Evolutionary conservation across 2,329 filamentous ascomycete genomes (phyloP).

Genomic region (Trichoderma gracile): DNA sequence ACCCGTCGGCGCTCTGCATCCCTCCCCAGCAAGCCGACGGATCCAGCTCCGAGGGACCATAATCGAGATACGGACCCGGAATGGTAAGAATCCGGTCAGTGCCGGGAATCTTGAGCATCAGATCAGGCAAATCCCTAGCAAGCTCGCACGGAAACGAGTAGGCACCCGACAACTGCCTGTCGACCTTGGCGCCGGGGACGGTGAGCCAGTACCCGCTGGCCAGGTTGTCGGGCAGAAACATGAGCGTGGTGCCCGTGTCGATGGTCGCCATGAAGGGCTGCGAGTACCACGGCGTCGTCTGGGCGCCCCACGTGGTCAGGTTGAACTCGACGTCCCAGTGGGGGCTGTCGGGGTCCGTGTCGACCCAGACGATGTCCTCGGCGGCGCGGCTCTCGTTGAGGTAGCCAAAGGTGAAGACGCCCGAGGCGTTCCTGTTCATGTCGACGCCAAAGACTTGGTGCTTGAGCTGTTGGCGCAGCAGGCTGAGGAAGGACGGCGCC

Average conservation of each 20-base stretch:
- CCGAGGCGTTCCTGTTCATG: constrained; percentile 49
- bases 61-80: constrained; percentile 57
- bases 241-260: constrained; percentile 69
- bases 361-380: constrained; percentile 47
- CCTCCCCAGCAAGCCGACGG: constrained; percentile 70
- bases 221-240: constrained; percentile 60
- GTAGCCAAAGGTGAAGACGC: constrained; percentile 54
- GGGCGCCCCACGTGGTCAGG: constrained; percentile 42
- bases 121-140: constrained; percentile 55
- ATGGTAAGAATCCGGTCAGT: constrained; percentile 54
- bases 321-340: constrained; percentile 53
- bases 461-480: constrained; percentile 45
- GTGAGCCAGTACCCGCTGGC: constrained; percentile 62
- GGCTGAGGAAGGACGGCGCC: constrained; percentile 48
- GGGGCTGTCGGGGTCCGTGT: constrained; percentile 36
- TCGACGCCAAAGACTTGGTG: constrained; percentile 52
- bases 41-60: constrained; percentile 51
- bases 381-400: constrained; percentile 45
- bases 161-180: constrained; percentile 45
- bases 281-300: constrained; percentile 54
- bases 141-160: constrained; percentile 60
- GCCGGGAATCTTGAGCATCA: constrained; percentile 55
- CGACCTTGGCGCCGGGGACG: constrained; percentile 56
- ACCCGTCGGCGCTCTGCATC: constrained; percentile 59
- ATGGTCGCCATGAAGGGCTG: constrained; percentile 56